Evolutionary conservation across 176 grass and related monocot species (phyloP), one percentile per base, ranked within the genome.

Genomic region (Carex pumila): DNA sequence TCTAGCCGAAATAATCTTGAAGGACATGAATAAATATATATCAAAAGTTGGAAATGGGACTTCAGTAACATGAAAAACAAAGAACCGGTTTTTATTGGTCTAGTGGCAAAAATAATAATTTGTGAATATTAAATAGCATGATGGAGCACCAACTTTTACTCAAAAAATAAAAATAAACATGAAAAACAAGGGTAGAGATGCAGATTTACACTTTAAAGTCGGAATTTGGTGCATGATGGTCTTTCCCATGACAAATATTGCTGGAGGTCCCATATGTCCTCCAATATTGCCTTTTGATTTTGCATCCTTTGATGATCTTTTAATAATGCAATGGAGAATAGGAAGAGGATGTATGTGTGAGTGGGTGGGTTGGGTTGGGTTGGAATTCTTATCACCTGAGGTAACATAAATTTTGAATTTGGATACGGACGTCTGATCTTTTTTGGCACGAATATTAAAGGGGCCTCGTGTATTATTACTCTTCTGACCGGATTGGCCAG

Each of bases 181-280:
- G 34, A 71, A 81, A 85, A 90, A 30, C 21, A 21, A 75, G 43
- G 71, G 71, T 30, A 2, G 7, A 31, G 3, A 14, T 53, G 71
- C 47, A 75, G 54, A 29, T 29, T 75, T 30, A 73, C 66, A 69
- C 66, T 8, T 69, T 18, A 13, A 4, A 72, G 90, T 85, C 79
- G 76, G 92, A 85, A 79, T 90, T 94, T 80, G 88, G 88, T 94
- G 83, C 61, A 88, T 90, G 86, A 90, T 88, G 81, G 81, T 81
- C 69, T 75, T 90, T 88, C 84, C 67, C 85, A 83, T 68, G 92
- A 88, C 88, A 92, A 65, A 61, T 88, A 65, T 89, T 90, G 88
- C 78, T 84, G 84, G 86, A 92, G 90, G 90, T 57, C 92, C 90
- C 86, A 94, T 90, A 45, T 90, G 88, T 85, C 84, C 83, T 84